Evolutionary conservation across 1,284 basidiomycete genomes (phyloP).

Genomic region (Phellopilus nigrolimitatus): DNA sequence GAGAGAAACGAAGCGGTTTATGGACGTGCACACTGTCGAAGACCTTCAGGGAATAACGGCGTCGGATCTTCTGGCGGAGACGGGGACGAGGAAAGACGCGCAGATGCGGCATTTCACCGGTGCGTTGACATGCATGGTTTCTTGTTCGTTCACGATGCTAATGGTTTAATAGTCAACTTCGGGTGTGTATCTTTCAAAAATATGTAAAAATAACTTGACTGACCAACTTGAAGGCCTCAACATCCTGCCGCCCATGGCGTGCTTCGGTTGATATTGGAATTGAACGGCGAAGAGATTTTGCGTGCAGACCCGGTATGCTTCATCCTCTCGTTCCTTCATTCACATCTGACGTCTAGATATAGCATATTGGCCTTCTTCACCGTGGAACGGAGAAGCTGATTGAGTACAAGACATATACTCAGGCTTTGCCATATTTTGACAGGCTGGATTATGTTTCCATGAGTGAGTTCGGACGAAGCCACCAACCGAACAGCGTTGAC

Average conservation of each 20-base stretch:
- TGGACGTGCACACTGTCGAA: constrained; percentile 71
- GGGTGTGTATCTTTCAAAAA: constrained; percentile 45
- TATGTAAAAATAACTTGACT: neutral
- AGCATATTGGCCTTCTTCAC: constrained; percentile 96
- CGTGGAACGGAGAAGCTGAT: constrained; percentile 98
- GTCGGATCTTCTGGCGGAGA: constrained; percentile 73
- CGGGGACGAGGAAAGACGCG: constrained; percentile 68
- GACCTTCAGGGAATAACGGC: constrained; percentile 77
- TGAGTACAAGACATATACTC: constrained; percentile 98
- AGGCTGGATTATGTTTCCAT: constrained; percentile 99
- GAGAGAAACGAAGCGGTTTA: constrained; percentile 37
- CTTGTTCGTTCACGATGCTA: constrained; percentile 10
- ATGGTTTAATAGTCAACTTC: constrained; percentile 69
- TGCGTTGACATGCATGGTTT: constrained; percentile 28
- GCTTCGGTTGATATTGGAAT: constrained; percentile 93
- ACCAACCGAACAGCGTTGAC: neutral
- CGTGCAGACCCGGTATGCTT: constrained; percentile 79
- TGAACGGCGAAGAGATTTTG: constrained; percentile 95
- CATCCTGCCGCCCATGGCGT: constrained; percentile 99
- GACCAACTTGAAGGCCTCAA: constrained; percentile 63
- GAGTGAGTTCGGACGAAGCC: constrained; percentile 55
- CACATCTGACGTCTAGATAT: constrained; percentile 15
- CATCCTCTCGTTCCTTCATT: constrained; percentile 4
- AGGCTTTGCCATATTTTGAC: constrained; percentile 99
- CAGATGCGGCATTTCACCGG: constrained; percentile 91